Conservation (phyloP, 1,284 basidiomycete genomes). For the Boletus smithii region DNA sequence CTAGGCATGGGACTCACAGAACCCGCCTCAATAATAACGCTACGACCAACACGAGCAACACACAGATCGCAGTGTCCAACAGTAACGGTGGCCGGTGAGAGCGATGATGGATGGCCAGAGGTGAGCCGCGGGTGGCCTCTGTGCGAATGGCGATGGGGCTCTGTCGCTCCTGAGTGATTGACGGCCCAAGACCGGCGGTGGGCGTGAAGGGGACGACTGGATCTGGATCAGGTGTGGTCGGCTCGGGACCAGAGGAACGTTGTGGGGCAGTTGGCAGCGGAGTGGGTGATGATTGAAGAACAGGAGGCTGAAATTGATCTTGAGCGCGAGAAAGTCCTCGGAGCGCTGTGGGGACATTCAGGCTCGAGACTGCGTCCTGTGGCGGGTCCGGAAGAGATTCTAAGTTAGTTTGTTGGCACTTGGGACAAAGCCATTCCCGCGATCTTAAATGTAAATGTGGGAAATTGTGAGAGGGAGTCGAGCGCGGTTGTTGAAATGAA, state of each 20-base stretch:
- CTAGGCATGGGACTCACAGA: conserved; percentile 39
- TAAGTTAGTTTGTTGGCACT: conserved; percentile 66
- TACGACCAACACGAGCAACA: conserved; percentile 60
- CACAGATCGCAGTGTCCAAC: conserved; percentile 65
- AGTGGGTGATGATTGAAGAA: conserved; percentile 12
- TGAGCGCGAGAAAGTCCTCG: conserved; percentile 26
- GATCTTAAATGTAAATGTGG: conserved; percentile 50
- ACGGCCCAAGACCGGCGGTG: conserved; percentile 10
- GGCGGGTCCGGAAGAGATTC: conserved; percentile 69
- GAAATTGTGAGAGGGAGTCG: conserved; percentile 14
- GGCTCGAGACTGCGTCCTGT: conserved; percentile 20
- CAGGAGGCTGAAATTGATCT: conserved; percentile 15
- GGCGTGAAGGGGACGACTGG: conserved; percentile 10
- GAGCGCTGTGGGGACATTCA: conserved; percentile 17
- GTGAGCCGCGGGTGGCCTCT: conserved; percentile 24
- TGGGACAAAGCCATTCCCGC: conserved; percentile 77
- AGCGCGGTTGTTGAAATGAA: conserved; percentile 16
- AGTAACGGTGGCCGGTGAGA: conserved; percentile 52
- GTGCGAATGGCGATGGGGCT: conserved; percentile 2
- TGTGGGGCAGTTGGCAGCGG: conserved; percentile 19
- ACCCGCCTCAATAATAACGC: conserved; percentile 61
- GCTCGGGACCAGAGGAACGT: conserved; percentile 15
- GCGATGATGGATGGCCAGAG: conserved; percentile 10
- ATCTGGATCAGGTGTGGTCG: conserved; percentile 18
- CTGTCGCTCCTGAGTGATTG: conserved; percentile 15